These are phyloP conservation scores for Symbiodinium pilosum DNA, from an alignment of 73 alveolate species.

Conservation along the genomic window DNA sequence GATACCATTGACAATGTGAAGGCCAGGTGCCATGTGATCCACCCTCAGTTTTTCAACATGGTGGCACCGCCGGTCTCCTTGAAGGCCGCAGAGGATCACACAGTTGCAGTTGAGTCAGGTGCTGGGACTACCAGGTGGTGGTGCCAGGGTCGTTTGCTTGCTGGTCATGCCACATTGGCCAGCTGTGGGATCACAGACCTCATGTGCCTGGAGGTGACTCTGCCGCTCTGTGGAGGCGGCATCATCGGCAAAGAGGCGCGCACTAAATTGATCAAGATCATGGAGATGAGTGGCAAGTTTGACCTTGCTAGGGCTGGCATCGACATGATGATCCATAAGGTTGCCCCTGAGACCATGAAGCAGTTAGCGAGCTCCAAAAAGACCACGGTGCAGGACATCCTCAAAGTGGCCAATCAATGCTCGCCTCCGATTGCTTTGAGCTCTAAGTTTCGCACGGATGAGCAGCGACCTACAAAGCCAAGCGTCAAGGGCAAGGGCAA, in stretches of 20 bases:
- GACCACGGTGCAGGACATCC: neutral
- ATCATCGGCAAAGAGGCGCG: neutral
- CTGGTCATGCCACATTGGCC: neutral
- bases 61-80: neutral
- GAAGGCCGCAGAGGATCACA: neutral
- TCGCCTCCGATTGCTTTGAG: neutral
- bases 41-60: neutral
- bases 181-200: neutral
- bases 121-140: no score
- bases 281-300: neutral
- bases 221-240: neutral
- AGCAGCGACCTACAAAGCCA: neutral
- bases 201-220: neutral
- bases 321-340: neutral
- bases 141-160: neutral
- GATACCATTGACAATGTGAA: neutral
- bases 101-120: no score
- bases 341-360: neutral
- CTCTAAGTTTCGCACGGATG: neutral
- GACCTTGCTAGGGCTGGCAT: neutral
- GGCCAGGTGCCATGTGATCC: neutral
- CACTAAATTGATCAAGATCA: no score
- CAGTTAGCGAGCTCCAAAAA: neutral
- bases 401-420: neutral
- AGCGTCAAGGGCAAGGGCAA: neutral